phyloP scores from a whole-genome alignment of 148 eudicot genomes.

The Fagopyrum tataricum region DNA sequence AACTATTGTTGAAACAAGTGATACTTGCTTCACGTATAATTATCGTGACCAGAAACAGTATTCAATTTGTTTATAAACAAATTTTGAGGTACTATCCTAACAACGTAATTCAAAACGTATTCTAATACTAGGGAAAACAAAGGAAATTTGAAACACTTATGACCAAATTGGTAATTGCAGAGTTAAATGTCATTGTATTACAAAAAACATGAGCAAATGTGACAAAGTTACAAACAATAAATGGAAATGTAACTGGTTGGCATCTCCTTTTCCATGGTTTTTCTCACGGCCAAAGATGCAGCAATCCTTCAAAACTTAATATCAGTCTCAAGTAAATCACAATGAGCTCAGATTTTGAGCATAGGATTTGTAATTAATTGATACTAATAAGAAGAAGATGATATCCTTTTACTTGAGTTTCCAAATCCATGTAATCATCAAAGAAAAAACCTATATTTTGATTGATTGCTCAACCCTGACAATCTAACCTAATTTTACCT shows the following conservation, averaged over 20 bases:
- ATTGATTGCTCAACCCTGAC: slow-evolving; percentile 6
- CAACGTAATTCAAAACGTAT: too few species aligned
- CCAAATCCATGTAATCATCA: not conserved
- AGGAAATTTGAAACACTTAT: too few species aligned
- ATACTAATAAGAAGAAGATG: not conserved
- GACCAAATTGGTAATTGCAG: too few species aligned
- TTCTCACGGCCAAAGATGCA: not conserved
- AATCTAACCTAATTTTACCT: not conserved
- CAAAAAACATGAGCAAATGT: not conserved
- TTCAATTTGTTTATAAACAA: too few species aligned
- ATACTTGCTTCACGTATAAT: not conserved
- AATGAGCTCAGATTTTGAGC: not conserved
- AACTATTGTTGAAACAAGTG: not conserved
- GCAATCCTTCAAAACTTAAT: not conserved
- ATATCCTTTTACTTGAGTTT: not conserved
- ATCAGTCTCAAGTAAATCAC: not conserved
- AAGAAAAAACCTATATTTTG: not conserved
- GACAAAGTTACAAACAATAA: not conserved
- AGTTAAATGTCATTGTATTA: too few species aligned
- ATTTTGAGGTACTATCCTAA: too few species aligned
- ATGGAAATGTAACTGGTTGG: not conserved
- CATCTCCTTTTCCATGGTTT: not conserved
- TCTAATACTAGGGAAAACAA: too few species aligned
- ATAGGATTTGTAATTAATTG: not conserved
- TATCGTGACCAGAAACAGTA: not conserved